Percentiles rank a stretch among this genome's conserved stretches.
Conservation (phyloP, 1,284 basidiomycete species). For the Tilletia walkeri region DNA sequence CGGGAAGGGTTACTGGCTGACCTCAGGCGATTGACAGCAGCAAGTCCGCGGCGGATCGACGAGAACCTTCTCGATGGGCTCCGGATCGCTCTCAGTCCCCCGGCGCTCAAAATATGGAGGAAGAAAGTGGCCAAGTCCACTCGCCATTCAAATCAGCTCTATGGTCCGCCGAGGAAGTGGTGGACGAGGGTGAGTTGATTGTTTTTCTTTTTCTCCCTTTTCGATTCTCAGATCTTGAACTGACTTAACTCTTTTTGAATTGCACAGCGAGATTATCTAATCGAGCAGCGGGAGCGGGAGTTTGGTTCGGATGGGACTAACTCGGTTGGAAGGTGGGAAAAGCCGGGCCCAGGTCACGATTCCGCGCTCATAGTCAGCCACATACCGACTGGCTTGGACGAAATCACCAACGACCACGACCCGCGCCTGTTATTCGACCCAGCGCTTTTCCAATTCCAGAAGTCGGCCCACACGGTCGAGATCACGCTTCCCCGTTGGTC, state of each 20-base stretch:
- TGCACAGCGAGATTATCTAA: not conserved
- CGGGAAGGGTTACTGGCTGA: conserved; percentile 6
- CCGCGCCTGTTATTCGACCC: not conserved
- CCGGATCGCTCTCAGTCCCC: not conserved
- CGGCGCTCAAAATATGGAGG: not conserved
- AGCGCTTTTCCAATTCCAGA: not conserved
- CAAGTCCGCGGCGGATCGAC: not conserved
- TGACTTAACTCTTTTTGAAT: not conserved
- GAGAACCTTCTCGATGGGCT: not conserved
- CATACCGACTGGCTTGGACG: not conserved
- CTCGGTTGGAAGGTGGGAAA: not conserved
- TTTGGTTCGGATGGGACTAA: no score
- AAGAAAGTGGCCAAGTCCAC: not conserved
- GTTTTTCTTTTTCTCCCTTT: no score
- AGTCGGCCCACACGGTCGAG: no score
- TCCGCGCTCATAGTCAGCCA: not conserved
- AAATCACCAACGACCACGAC: not conserved
- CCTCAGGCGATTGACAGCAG: no score
- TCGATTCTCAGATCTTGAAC: not conserved
- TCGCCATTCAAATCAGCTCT: not conserved
- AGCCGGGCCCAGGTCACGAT: not conserved
- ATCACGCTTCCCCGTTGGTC: not conserved
- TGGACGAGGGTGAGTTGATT: not conserved
- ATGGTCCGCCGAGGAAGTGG: conserved; percentile 2
- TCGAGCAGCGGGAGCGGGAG: not conserved